phyloP scores from a whole-genome alignment of 805 yeast genomes.

The Priceomyces fermenticarens region DNA sequence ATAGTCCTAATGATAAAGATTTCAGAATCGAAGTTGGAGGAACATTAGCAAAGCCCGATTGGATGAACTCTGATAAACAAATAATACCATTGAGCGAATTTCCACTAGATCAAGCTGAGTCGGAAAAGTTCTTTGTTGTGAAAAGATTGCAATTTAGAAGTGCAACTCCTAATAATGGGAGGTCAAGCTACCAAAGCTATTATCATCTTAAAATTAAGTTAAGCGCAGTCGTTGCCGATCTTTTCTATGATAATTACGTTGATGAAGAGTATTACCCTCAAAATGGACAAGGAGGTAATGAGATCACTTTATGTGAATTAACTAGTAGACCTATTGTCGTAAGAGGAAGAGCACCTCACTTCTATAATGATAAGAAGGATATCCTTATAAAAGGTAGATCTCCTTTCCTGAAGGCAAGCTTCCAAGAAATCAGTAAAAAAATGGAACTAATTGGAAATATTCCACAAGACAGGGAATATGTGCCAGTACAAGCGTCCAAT shows the following conservation, averaged over 20 bases:
- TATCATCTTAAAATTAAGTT: constrained; percentile 36
- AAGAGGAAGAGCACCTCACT: constrained; percentile 61
- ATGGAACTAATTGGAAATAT: not conserved
- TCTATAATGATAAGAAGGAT: constrained; percentile 53
- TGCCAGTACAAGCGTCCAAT: too few relatives aligned
- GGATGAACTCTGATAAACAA: constrained; percentile 20
- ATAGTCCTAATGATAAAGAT: constrained; percentile 17
- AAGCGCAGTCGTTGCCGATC: constrained; percentile 36
- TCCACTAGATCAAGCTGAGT: constrained; percentile 15
- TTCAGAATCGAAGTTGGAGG: constrained; percentile 13
- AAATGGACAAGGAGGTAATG: constrained; percentile 19
- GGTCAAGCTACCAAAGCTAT: constrained; percentile 43
- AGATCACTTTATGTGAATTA: constrained; percentile 27
- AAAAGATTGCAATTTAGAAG: constrained; percentile 47
- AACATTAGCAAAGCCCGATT: constrained; percentile 14
- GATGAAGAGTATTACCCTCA: constrained; percentile 24
- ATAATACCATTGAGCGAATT: constrained; percentile 26
- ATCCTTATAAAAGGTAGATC: constrained; percentile 34
- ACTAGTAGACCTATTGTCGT: constrained; percentile 50
- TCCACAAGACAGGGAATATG: constrained; percentile 2
- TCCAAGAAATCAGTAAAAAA: constrained; percentile 9
- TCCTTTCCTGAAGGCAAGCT: constrained; percentile 15
- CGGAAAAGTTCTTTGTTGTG: constrained; percentile 30
- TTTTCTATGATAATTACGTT: constrained; percentile 35
- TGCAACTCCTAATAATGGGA: constrained; percentile 53